Percentiles rank a stretch among this genome's conserved stretches.
Evolutionary conservation across 2,329 filamentous ascomycete species (phyloP).

Genomic region (Nemania sp.): DNA sequence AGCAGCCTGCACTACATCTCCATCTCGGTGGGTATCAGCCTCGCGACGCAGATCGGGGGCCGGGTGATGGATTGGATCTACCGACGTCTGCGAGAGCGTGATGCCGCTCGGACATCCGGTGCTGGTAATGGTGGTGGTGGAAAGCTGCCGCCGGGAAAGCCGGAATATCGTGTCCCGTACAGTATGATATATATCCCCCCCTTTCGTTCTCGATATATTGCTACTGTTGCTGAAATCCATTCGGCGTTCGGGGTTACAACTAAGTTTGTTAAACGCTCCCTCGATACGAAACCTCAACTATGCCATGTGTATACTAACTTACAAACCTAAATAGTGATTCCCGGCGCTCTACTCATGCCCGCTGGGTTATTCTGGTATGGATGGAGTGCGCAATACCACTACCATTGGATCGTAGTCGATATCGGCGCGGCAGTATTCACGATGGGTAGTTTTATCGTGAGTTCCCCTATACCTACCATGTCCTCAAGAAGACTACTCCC

Average conservation of each 20-base stretch:
- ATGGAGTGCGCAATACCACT: conserved; percentile 64
- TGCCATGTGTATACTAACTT: conserved; percentile 9
- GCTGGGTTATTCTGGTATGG: conserved; percentile 67
- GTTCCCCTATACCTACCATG: background rate
- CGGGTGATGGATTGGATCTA: conserved; percentile 56
- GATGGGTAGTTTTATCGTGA: conserved; percentile 61
- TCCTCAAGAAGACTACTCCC: background rate
- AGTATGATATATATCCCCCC: conserved; percentile 20
- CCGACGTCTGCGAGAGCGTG: conserved; percentile 37
- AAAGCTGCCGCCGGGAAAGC: conserved; percentile 44
- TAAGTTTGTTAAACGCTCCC: background rate
- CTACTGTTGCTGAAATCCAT: background rate
- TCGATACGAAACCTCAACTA: background rate
- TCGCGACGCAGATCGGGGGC: conserved; percentile 54
- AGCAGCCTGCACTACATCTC: conserved; percentile 63
- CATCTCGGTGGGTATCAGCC: conserved; percentile 58
- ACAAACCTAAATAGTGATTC: conserved; percentile 24
- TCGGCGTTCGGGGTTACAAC: background rate
- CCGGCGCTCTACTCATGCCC: conserved; percentile 62
- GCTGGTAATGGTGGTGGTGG: background rate
- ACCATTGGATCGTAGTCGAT: conserved; percentile 69
- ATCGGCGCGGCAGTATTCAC: conserved; percentile 67
- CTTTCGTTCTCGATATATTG: background rate
- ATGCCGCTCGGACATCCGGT: conserved; percentile 2
- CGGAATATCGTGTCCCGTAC: conserved; percentile 62